Evolutionary conservation across 164 flowering plant genomes (phyloP).

Genomic region (Protea cynaroides): DNA sequence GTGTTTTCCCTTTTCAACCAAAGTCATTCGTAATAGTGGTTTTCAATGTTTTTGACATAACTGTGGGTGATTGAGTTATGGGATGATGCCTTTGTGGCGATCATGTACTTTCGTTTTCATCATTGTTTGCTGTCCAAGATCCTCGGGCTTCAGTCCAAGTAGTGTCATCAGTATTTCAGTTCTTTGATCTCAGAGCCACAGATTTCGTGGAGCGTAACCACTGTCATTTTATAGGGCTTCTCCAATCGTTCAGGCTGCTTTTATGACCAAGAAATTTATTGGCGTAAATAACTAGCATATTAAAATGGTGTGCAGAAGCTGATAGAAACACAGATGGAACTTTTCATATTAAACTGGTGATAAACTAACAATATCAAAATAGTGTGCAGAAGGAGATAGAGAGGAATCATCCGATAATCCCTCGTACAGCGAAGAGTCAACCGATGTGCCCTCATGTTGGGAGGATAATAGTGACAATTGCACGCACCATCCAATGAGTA

Average conservation of each 20-base stretch:
- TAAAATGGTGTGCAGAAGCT: background rate
- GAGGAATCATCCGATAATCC: no score
- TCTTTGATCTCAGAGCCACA: background rate
- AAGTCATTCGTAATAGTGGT: no score
- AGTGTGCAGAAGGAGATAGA: no score
- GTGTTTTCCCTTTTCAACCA: background rate
- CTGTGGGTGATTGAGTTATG: background rate
- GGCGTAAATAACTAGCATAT: background rate
- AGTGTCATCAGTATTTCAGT: background rate
- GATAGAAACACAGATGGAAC: no score
- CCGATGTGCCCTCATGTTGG: no score
- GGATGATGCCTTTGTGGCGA: background rate
- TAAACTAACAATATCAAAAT: no score
- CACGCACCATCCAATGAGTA: no score
- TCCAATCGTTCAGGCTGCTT: background rate
- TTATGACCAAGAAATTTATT: background rate
- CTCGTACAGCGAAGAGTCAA: no score
- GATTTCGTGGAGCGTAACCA: background rate
- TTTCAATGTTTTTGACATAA: background rate
- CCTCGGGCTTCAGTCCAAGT: background rate
- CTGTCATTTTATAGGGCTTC: background rate
- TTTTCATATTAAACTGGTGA: no score
- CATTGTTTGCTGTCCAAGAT: background rate
- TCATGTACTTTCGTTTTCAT: background rate
- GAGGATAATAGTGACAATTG: no score